Evolutionary conservation across 2,329 filamentous ascomycete genomes (phyloP), one percentile per base, ranked within the genome.

Genomic region (Botrytis porri): DNA sequence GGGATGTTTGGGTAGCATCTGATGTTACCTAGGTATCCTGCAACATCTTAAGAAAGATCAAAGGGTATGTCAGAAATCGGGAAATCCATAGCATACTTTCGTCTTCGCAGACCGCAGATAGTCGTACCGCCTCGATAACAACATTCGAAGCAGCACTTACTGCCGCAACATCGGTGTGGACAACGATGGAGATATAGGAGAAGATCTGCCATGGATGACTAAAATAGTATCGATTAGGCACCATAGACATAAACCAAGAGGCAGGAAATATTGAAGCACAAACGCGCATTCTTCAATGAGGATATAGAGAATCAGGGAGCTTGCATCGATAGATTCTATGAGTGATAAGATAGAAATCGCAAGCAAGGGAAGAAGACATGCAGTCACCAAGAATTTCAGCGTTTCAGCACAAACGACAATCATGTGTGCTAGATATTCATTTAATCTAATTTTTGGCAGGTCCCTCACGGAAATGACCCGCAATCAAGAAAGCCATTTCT

Each of bases 401-500:
- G 20, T 32, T n/a, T 6, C 7, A 32, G 29, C 29, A 29, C n/a
- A 18, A 51, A 29, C 16, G 18, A 54, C 1, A n/a, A 64, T 35
- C 14, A 43, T 51, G 18, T 54, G 48, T 29, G 65, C 29, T 51
- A 37, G 20, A 25, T 25, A 12, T 25, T 22, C 25, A 57, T 39
- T 71, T 39, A 14, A 32, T 29, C 51, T 72, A 72, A 16, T 59
- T 60, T 41, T 69, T 29, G 10, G 48, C 37, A 29, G 22, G 14
- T 20, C 75, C 73, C 1, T 74, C 74, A 39, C 76, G 76, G 67
- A 76, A 75, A 69, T 95, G 93, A 8, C 94, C 94, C 0, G 96
- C 96, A 65, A 99, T 91, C 79, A 98, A 83, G 82, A 99, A 99
- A 0, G 96, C 95, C 81, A 98, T 83, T 85, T 99, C 96, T 22